Evolutionary conservation across 2,329 filamentous ascomycete species (phyloP).

Genomic region (Monilinia aucupariae): DNA sequence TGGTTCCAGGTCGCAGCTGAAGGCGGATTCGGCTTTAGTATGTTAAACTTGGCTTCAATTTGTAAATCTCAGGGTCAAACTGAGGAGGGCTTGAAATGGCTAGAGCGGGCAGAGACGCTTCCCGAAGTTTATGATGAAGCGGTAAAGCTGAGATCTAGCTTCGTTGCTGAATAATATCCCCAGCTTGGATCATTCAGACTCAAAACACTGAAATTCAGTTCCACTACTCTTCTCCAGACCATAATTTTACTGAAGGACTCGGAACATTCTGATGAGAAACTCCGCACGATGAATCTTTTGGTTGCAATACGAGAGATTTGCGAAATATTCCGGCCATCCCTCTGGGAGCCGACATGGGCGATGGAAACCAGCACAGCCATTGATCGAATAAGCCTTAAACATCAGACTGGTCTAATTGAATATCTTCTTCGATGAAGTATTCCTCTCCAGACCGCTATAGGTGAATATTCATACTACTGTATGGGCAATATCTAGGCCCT

Average conservation of each 20-base stretch:
- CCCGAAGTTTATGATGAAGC: slow-evolving; percentile 2
- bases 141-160: neutral
- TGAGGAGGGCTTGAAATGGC: slow-evolving; percentile 25
- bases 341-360: neutral
- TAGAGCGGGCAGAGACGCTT: slow-evolving; percentile 22
- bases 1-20: slow-evolving; percentile 31
- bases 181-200: neutral
- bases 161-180: neutral
- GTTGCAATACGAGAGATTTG: neutral
- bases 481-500: neutral
- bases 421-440: neutral
- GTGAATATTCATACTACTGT: too few relatives aligned
- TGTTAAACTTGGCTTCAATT: slow-evolving; percentile 32
- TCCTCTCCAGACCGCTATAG: too few relatives aligned
- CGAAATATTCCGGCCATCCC: neutral
- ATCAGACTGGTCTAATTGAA: neutral
- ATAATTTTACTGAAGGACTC: neutral
- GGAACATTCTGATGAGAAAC: neutral
- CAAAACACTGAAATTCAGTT: neutral
- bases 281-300: neutral
- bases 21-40: slow-evolving; percentile 28
- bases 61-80: slow-evolving; percentile 24
- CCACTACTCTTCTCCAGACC: neutral
- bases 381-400: neutral
- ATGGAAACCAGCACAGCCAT: neutral